Percentiles rank a stretch among this genome's conserved stretches.
Evolutionary conservation across 2,329 filamentous ascomycete genomes (phyloP).

Genomic region (Ploettnerulaceae sp.): DNA sequence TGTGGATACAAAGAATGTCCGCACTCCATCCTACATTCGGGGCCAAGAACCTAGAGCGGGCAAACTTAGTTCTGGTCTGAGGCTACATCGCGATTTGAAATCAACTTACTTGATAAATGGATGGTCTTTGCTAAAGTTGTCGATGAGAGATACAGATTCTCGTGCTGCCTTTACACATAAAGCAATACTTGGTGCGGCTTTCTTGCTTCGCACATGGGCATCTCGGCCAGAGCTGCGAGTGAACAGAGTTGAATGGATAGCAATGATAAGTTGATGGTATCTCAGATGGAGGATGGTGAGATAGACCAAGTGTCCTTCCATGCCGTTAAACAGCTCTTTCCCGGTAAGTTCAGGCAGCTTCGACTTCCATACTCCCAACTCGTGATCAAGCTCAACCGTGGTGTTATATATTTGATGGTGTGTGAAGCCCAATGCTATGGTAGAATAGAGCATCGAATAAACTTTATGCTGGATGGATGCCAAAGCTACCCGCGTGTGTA

Average conservation of each 20-base stretch:
- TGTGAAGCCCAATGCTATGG: neutral
- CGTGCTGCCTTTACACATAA: neutral
- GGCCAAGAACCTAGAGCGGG: neutral
- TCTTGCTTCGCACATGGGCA: neutral
- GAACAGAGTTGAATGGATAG: neutral
- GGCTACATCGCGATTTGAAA: neutral
- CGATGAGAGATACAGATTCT: neutral
- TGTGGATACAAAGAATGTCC: slow-evolving; percentile 2
- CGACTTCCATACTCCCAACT: slow-evolving; percentile 2
- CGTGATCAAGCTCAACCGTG: neutral
- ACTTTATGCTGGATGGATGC: neutral
- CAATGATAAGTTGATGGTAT: slow-evolving; percentile 1
- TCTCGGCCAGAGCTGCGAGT: neutral
- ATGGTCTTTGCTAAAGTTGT: neutral
- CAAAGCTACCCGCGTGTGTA: neutral
- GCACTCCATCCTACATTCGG: neutral
- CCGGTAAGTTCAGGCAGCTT: neutral
- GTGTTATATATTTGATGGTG: slow-evolving; percentile 1
- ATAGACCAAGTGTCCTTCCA: neutral
- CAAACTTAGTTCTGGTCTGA: neutral
- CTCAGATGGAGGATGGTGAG: neutral
- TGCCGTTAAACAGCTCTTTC: neutral
- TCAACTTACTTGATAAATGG: neutral
- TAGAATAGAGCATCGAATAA: neutral
- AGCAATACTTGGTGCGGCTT: neutral